Evolutionary conservation across 2,329 filamentous ascomycete species (phyloP).

Genomic region (Colletotrichum abscissum): DNA sequence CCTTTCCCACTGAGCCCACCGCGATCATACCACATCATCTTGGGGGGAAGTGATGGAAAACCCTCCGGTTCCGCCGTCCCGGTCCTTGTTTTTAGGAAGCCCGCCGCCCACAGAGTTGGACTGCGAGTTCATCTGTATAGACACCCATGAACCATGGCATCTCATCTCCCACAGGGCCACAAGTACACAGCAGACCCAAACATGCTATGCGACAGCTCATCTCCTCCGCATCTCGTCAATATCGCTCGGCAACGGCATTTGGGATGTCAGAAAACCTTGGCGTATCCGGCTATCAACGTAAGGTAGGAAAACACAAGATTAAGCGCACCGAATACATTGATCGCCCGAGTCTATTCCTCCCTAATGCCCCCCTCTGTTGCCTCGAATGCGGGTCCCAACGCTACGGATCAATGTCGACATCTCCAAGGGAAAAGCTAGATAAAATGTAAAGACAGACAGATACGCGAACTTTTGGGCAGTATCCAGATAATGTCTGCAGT

Average conservation of each 20-base stretch:
- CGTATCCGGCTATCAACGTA: neutral
- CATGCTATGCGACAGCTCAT: neutral
- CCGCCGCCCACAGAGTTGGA: neutral
- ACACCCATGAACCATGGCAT: neutral
- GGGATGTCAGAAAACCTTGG: neutral
- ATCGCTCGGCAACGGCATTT: neutral
- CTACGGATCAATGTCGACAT: neutral
- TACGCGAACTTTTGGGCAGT: neutral
- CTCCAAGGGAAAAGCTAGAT: neutral
- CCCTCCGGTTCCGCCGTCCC: slow-evolving; percentile 23
- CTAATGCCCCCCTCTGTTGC: neutral
- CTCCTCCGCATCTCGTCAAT: neutral
- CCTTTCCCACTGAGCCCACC: neutral
- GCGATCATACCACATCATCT: neutral
- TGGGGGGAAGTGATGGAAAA: neutral
- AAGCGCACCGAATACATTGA: neutral
- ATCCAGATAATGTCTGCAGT: neutral
- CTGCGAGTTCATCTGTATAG: neutral
- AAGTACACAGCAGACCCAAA: neutral
- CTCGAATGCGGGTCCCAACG: neutral
- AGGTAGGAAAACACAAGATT: neutral
- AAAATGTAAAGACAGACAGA: neutral
- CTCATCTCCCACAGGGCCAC: neutral
- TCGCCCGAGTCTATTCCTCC: neutral
- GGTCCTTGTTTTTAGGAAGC: neutral